Percentiles rank a stretch among this genome's conserved stretches.
Evolutionary conservation across 2,329 filamentous ascomycete genomes (phyloP).

Genomic region (Botrytis fabae): DNA sequence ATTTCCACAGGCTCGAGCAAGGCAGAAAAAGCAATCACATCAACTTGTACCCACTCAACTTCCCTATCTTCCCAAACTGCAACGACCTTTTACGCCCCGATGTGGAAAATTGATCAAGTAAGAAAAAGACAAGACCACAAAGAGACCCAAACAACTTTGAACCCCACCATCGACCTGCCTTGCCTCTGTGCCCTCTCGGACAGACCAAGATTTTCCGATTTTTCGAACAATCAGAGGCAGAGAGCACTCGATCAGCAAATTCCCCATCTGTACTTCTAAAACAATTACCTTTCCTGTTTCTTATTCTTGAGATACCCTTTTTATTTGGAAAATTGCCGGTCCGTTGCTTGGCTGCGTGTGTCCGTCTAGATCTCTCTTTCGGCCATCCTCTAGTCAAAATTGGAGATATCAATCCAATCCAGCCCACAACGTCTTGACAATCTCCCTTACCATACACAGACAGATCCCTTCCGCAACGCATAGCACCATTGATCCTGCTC

Average conservation of each 20-base stretch:
- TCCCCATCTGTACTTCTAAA: background rate
- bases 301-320: conserved; percentile 14
- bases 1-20: background rate
- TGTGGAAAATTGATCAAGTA: background rate
- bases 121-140: conserved; percentile 1
- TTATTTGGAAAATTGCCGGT: background rate
- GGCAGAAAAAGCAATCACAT: background rate
- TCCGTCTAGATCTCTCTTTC: background rate
- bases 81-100: background rate
- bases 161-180: conserved; percentile 5
- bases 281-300: background rate
- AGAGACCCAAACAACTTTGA: conserved; percentile 9
- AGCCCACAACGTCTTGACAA: background rate
- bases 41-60: background rate
- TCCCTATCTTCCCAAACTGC: background rate
- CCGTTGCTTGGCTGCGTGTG: background rate
- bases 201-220: conserved; percentile 1
- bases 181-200: background rate
- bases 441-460: background rate
- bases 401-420: background rate
- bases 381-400: background rate
- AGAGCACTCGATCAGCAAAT: background rate
- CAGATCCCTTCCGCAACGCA: background rate
- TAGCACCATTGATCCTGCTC: background rate
- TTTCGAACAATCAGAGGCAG: background rate